Evolutionary conservation across 352 stramenopile genomes (phyloP).

Genomic region (Globisporangium uncinulatum): DNA sequence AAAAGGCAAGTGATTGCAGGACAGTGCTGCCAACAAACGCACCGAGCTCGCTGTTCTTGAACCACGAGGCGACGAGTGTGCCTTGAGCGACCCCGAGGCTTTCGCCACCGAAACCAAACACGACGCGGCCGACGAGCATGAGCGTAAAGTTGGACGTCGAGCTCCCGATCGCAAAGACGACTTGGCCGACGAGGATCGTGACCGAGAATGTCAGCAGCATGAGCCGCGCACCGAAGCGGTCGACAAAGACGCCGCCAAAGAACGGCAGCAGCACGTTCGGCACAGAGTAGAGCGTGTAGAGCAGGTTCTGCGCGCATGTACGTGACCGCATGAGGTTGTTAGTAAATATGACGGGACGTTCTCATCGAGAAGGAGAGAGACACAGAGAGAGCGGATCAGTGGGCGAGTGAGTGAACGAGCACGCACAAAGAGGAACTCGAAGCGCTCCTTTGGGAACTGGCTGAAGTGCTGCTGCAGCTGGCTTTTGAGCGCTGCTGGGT

Average conservation of each 20-base stretch:
- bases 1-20: too few species aligned
- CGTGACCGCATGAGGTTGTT: neutral
- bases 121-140: constrained; percentile 80
- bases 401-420: neutral
- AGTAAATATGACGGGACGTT: neutral
- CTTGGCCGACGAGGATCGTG: constrained; percentile 76
- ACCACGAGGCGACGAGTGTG: constrained; percentile 90
- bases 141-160: constrained; percentile 71
- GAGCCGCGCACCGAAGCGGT: constrained; percentile 79
- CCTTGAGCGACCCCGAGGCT: constrained; percentile 88
- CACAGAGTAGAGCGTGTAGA: constrained; percentile 93
- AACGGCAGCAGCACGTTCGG: constrained; percentile 92
- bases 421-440: constrained; percentile 79
- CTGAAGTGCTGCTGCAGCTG: constrained; percentile 84
- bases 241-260: constrained; percentile 89
- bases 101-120: constrained; percentile 92
- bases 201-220: constrained; percentile 86
- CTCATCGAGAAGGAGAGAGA: neutral
- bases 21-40: neutral
- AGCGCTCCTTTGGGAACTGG: constrained; percentile 62
- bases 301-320: constrained; percentile 61
- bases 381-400: too few species aligned
- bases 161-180: constrained; percentile 86
- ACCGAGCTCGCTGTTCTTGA: constrained; percentile 89
- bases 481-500: constrained; percentile 82